Conservation (phyloP, 768 basidiomycete species). For the Suillus luteus region DNA sequence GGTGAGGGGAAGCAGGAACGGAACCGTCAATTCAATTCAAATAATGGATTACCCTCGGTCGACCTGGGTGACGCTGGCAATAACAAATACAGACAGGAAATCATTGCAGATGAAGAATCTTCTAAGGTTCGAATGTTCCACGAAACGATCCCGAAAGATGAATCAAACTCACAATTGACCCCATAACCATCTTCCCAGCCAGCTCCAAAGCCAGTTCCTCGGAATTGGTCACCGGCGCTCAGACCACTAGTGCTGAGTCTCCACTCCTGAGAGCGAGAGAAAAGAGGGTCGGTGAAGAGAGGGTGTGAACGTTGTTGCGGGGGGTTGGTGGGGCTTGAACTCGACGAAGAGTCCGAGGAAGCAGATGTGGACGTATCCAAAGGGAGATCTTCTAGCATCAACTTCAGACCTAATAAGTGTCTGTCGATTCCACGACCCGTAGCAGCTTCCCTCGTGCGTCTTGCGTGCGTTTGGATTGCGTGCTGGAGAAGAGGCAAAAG, state of each 20-base stretch:
- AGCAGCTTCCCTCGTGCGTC: conserved; percentile 74
- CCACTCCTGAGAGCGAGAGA: conserved; percentile 77
- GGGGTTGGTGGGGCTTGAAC: conserved; percentile 36
- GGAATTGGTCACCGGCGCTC: conserved; percentile 83
- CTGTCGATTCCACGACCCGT: conserved; percentile 86
- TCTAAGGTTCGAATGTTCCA: background rate
- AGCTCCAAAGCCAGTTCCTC: conserved; percentile 90
- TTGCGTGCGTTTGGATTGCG: conserved; percentile 71
- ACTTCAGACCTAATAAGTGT: conserved; percentile 83
- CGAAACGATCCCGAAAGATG: background rate
- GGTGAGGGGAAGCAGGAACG: background rate
- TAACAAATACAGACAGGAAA: background rate
- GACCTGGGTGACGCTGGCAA: background rate
- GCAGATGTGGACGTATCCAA: background rate
- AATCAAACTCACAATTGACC: conserved; percentile 74
- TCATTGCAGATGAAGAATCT: background rate
- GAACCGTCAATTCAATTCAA: background rate
- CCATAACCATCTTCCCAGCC: conserved; percentile 87
- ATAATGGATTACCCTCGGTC: conserved; percentile 21
- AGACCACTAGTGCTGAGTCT: conserved; percentile 88
- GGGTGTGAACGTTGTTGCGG: conserved; percentile 16
- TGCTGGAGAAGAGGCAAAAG: conserved; percentile 54
- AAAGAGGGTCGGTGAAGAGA: conserved; percentile 79
- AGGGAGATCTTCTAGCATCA: conserved; percentile 48
- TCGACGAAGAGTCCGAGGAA: background rate